A percentile compares a stretch with the other conserved stretches of the same genome.
Conservation (phyloP, 345 rosid genomes). For the Eucalyptus polybractea region DNA sequence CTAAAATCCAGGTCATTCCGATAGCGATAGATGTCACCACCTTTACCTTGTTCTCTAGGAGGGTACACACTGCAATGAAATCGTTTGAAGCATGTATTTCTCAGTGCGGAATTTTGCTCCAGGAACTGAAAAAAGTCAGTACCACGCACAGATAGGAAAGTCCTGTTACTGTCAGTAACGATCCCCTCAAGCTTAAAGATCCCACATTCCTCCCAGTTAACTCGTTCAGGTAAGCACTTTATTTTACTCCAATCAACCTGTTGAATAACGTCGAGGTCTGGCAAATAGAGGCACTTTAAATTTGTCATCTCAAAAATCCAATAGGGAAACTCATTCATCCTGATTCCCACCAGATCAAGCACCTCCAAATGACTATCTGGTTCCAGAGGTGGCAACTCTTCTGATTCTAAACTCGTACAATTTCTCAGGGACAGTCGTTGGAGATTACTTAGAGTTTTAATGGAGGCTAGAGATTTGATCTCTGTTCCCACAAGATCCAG, state of each 20-base stretch:
- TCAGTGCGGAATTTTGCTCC: background rate
- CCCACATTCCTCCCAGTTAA: background rate
- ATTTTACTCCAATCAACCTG: background rate
- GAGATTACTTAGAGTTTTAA: background rate
- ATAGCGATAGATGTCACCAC: background rate
- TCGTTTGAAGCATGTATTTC: background rate
- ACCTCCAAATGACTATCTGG: slow-evolving; percentile 1
- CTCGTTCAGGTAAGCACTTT: background rate
- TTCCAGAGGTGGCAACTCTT: background rate
- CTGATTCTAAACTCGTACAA: background rate
- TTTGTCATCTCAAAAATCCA: background rate
- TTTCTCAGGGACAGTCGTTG: slow-evolving; percentile 1
- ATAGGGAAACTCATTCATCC: background rate
- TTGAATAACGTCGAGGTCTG: background rate
- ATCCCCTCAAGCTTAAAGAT: background rate
- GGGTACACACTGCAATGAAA: background rate
- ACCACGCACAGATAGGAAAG: background rate
- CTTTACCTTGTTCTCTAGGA: background rate
- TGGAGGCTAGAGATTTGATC: background rate
- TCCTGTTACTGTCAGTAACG: background rate
- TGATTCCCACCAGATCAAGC: slow-evolving; percentile 14
- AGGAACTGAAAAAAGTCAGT: background rate
- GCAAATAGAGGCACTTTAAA: slow-evolving; percentile 4
- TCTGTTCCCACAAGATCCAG: slow-evolving; percentile 4
- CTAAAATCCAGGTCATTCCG: background rate